These are phyloP conservation scores for Erythrophleum ivorense DNA, from an alignment of 331 rosid species.

Conservation along the genomic window DNA sequence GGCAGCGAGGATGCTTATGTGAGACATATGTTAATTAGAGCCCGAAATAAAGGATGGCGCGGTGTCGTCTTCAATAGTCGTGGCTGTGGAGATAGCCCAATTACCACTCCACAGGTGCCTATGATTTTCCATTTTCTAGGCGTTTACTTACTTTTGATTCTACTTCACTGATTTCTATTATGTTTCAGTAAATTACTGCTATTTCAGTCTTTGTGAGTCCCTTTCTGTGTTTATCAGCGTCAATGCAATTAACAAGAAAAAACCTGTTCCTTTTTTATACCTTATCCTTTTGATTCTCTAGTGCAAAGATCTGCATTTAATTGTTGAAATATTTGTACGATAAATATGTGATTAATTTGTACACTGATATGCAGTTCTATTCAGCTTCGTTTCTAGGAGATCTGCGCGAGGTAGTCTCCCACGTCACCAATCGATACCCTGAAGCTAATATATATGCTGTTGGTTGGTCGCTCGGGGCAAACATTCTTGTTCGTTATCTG, in stretches of 20 bases:
- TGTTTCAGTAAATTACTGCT: background rate
- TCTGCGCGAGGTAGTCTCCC: conserved; percentile 73
- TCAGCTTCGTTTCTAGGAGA: conserved; percentile 96
- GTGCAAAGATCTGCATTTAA: background rate
- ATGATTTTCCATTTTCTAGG: background rate
- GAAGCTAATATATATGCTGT: conserved; percentile 78
- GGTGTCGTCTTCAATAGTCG: conserved; percentile 92
- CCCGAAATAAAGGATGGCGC: conserved; percentile 77
- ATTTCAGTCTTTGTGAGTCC: background rate
- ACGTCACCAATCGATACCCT: conserved; percentile 67
- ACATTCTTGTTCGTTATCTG: conserved; percentile 89
- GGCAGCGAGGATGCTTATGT: conserved; percentile 87
- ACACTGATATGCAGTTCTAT: conserved; percentile 80
- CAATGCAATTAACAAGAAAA: background rate
- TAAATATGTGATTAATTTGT: conserved; percentile 43
- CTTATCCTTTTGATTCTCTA: background rate
- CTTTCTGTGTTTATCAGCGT: background rate
- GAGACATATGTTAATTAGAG: conserved; percentile 78
- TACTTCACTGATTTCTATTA: background rate
- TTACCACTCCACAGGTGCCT: conserved; percentile 85
- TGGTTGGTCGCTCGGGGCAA: conserved; percentile 98
- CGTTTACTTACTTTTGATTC: background rate
- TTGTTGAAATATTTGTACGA: conserved; percentile 3
- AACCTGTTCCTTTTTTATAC: background rate
- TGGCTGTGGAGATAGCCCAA: conserved; percentile 91